Conservation (phyloP, 305 asterid species). For the Fraxinus velutina region DNA sequence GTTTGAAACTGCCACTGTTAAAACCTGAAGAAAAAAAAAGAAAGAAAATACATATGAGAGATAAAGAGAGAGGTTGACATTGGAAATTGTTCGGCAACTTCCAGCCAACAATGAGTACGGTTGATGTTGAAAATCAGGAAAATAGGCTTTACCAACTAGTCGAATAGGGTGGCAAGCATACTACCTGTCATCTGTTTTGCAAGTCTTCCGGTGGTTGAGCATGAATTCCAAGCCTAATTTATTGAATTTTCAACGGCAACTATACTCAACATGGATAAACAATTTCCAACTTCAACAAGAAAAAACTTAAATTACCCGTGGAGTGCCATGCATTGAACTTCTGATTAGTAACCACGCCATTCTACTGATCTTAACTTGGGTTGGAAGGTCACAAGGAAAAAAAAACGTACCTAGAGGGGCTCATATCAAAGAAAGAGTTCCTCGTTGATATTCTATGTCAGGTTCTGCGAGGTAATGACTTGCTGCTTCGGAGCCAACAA, state of each 20-base stretch:
- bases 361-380: slow-evolving; percentile 17
- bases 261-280: not conserved
- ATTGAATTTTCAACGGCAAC: not conserved
- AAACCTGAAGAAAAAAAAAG: not conserved
- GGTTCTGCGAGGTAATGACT: slow-evolving; percentile 39
- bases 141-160: not conserved
- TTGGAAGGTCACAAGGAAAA: slow-evolving; percentile 9
- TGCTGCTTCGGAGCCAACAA: slow-evolving; percentile 63
- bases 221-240: not conserved
- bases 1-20: not conserved
- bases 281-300: not conserved
- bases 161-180: not conserved
- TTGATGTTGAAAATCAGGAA: not conserved
- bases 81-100: not conserved
- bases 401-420: slow-evolving; percentile 13
- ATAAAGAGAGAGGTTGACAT: not conserved
- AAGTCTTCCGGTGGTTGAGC: not conserved
- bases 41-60: not conserved
- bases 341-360: not conserved
- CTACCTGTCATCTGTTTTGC: not conserved
- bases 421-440: slow-evolving; percentile 10
- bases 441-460: slow-evolving; percentile 25
- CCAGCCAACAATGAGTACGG: not conserved
- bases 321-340: slow-evolving; percentile 13
- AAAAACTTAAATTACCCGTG: slow-evolving; percentile 30